Conservation (phyloP, 2,329 filamentous ascomycete species). For the Clarireedia homoeocarpa region DNA sequence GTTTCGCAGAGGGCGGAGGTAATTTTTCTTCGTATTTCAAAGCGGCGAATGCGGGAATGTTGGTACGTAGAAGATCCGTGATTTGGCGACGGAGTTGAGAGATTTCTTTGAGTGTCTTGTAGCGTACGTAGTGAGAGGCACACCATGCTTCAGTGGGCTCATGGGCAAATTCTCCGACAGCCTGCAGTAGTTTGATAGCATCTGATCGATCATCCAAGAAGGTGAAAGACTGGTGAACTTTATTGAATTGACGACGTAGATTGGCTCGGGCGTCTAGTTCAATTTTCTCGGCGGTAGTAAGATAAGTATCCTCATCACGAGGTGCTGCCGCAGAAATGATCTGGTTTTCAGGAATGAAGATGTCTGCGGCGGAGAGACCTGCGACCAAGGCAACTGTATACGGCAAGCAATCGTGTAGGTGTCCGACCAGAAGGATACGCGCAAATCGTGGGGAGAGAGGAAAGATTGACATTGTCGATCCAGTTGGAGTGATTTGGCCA, state of each 20-base stretch:
- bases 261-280: conserved; percentile 64
- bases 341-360: conserved; percentile 79
- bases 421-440: conserved; percentile 83
- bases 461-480: conserved; percentile 77
- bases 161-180: conserved; percentile 79
- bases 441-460: conserved; percentile 86
- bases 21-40: conserved; percentile 49
- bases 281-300: conserved; percentile 60
- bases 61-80: conserved; percentile 67
- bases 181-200: conserved; percentile 82
- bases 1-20: conserved; percentile 53
- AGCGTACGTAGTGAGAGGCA: conserved; percentile 72
- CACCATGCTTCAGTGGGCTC: conserved; percentile 69
- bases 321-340: conserved; percentile 51
- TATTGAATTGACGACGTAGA: conserved; percentile 53
- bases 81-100: conserved; percentile 77
- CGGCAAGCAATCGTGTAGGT: conserved; percentile 71
- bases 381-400: conserved; percentile 87
- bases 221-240: conserved; percentile 71
- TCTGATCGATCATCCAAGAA: conserved; percentile 77
- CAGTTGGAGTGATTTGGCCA: conserved; percentile 74
- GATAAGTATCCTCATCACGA: conserved; percentile 43
- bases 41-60: conserved; percentile 59
- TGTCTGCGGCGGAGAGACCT: conserved; percentile 76
- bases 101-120: conserved; percentile 81